Evolutionary conservation across 306 rosid species (phyloP).

Genomic region (Cicer yamashitae): DNA sequence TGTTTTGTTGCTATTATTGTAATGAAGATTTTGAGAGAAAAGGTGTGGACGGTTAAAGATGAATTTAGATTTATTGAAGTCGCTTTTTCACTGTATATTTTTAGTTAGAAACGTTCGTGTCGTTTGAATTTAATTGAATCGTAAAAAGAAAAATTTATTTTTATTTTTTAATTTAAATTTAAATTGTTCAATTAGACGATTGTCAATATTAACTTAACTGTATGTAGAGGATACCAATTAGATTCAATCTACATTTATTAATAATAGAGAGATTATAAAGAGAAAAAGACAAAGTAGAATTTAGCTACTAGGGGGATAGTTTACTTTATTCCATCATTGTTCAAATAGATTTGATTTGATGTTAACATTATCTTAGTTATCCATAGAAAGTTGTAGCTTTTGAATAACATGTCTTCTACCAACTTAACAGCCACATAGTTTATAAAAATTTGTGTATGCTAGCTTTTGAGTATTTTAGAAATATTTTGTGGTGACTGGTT

Average conservation of each 20-base stretch:
- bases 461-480: constrained; percentile 28
- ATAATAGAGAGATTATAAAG: not conserved
- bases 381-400: constrained; percentile 44
- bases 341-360: constrained; percentile 40
- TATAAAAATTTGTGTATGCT: constrained; percentile 18
- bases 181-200: no score
- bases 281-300: constrained; percentile 43
- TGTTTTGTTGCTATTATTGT: constrained; percentile 19
- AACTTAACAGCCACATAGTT: constrained; percentile 31
- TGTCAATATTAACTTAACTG: no score
- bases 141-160: no score
- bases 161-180: no score
- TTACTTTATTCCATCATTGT: constrained; percentile 36
- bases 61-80: no score
- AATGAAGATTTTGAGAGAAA: not conserved
- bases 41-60: no score
- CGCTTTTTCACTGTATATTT: no score
- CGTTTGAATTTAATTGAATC: no score
- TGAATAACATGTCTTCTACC: constrained; percentile 31
- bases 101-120: no score
- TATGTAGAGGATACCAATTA: no score
- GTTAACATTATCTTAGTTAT: constrained; percentile 31
- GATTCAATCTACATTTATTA: no score
- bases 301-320: constrained; percentile 20
- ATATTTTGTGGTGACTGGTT: constrained; percentile 25